Evolutionary conservation across 2,329 filamentous ascomycete genomes (phyloP).

Genomic region (Hypocreales sp.): DNA sequence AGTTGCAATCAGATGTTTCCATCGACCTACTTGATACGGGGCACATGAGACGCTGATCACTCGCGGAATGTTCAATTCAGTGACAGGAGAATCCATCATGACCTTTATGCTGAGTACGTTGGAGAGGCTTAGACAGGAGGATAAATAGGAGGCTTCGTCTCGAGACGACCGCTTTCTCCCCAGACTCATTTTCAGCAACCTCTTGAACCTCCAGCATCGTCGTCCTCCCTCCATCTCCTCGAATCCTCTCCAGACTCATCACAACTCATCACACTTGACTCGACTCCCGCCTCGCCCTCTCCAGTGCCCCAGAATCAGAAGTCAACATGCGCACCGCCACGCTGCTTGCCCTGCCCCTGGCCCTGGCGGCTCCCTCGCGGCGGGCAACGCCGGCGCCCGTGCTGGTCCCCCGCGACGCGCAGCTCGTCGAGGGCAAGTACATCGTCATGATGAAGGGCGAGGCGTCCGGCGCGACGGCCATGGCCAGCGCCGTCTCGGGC

Average conservation of each 20-base stretch:
- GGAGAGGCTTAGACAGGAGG: too few species aligned
- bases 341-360: constrained; percentile 17
- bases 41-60: neutral
- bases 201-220: too few species aligned
- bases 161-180: too few species aligned
- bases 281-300: too few species aligned
- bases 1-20: neutral
- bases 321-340: constrained; percentile 16
- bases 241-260: neutral
- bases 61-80: too few species aligned
- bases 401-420: constrained; percentile 14
- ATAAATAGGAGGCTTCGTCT: too few species aligned
- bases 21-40: constrained; percentile 1
- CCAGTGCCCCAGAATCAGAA: too few species aligned
- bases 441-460: constrained; percentile 20
- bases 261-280: too few species aligned
- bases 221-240: too few species aligned
- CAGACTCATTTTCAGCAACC: too few species aligned
- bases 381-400: constrained; percentile 18
- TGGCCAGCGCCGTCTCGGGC: constrained; percentile 10
- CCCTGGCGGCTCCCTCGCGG: constrained; percentile 14
- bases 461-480: constrained; percentile 6
- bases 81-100: too few species aligned
- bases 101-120: too few species aligned
- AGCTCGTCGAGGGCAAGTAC: constrained; percentile 19